phyloP scores from a whole-genome alignment of 805 yeast genomes.

The Saccharomycopsis oosterbeekiorum region DNA sequence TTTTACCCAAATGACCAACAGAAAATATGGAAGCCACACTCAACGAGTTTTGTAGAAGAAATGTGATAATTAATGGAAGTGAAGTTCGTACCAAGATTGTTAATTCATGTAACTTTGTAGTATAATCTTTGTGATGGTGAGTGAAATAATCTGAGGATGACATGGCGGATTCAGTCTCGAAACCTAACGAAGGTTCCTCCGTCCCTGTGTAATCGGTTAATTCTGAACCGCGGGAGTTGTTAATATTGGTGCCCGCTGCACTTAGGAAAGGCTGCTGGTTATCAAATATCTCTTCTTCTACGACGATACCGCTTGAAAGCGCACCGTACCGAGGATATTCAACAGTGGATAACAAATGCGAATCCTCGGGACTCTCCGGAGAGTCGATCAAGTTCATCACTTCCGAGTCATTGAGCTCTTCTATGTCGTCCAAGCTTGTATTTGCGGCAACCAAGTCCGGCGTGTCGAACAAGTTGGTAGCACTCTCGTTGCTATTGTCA shows the following conservation, averaged over 20 bases:
- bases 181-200: neutral
- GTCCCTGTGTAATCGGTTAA: neutral
- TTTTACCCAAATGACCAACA: constrained; percentile 65
- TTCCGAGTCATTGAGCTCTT: neutral
- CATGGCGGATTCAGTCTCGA: neutral
- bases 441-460: neutral
- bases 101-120: constrained; percentile 23
- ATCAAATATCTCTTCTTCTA: neutral
- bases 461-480: neutral
- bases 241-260: neutral
- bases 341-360: neutral
- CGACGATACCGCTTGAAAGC: neutral
- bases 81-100: constrained; percentile 34
- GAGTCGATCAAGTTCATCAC: neutral
- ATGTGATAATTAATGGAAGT: constrained; percentile 54
- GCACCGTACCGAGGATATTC: constrained; percentile 1
- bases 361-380: neutral
- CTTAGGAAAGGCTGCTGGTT: neutral
- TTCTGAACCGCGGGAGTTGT: neutral
- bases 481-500: neutral
- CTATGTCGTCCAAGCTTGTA: neutral
- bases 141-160: neutral
- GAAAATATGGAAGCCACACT: constrained; percentile 69
- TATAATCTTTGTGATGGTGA: constrained; percentile 2
- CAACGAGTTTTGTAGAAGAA: constrained; percentile 60